Evolutionary conservation across 345 rosid species (phyloP).

Genomic region (Nephelium lappaceum): DNA sequence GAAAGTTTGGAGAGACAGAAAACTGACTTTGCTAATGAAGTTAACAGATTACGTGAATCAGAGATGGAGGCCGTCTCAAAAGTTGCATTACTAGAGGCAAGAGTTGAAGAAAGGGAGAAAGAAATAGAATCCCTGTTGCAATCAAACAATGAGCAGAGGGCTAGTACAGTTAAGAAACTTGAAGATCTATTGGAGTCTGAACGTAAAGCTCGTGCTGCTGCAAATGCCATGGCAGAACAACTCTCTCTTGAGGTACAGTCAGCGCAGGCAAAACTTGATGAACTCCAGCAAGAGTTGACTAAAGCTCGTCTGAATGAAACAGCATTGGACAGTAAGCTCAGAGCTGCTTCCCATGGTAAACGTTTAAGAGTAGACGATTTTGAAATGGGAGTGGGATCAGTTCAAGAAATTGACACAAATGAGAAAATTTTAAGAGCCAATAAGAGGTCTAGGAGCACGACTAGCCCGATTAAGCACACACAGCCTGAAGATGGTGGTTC

Average conservation of each 20-base stretch:
- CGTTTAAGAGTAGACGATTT: slow-evolving; percentile 60
- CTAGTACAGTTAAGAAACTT: slow-evolving; percentile 76
- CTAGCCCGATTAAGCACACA: slow-evolving; percentile 49
- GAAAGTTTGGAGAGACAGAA: slow-evolving; percentile 81
- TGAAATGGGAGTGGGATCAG: slow-evolving; percentile 69
- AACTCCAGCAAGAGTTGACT: slow-evolving; percentile 81
- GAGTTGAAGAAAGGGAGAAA: slow-evolving; percentile 92
- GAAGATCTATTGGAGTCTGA: slow-evolving; percentile 82
- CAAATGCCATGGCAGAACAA: slow-evolving; percentile 77
- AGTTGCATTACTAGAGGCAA: slow-evolving; percentile 70
- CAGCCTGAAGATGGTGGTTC: slow-evolving; percentile 74
- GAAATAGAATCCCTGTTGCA: slow-evolving; percentile 85
- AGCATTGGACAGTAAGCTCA: slow-evolving; percentile 79
- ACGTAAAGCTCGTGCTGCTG: slow-evolving; percentile 72
- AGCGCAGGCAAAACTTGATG: slow-evolving; percentile 82
- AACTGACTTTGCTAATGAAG: slow-evolving; percentile 58
- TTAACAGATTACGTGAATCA: slow-evolving; percentile 58
- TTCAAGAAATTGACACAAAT: slow-evolving; percentile 51
- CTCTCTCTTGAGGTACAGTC: slow-evolving; percentile 81
- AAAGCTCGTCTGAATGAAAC: slow-evolving; percentile 82
- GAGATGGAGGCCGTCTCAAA: slow-evolving; percentile 76
- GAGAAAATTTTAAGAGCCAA: slow-evolving; percentile 51
- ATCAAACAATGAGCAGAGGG: slow-evolving; percentile 76
- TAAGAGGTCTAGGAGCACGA: slow-evolving; percentile 69
- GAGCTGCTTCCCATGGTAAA: slow-evolving; percentile 73